A percentile compares a stretch with the other conserved stretches of the same genome.
Evolutionary conservation across 805 yeast genomes (phyloP).

Genomic region (Wickerhamomyces hampshirensis): DNA sequence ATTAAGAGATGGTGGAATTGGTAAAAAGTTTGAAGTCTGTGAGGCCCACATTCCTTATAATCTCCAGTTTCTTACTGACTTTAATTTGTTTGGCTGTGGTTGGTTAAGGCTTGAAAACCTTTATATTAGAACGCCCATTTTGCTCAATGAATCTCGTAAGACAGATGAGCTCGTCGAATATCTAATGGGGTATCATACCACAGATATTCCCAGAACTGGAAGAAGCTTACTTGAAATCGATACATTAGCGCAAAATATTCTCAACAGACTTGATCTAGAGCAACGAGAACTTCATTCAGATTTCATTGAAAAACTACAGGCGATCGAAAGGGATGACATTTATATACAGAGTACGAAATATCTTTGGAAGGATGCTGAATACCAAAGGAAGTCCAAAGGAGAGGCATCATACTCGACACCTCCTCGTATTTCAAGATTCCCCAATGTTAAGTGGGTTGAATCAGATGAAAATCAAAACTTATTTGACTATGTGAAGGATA

Average conservation of each 20-base stretch:
- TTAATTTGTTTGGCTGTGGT: conserved; percentile 77
- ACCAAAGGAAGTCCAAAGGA: conserved; percentile 41
- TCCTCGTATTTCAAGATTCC: conserved; percentile 24
- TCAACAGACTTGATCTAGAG: conserved; percentile 44
- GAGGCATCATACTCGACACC: conserved; percentile 27
- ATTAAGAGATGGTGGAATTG: conserved; percentile 40
- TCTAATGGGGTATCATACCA: conserved; percentile 24
- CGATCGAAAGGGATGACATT: conserved; percentile 13
- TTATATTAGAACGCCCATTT: conserved; percentile 55
- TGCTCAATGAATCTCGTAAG: conserved; percentile 28
- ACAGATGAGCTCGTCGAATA: conserved; percentile 31
- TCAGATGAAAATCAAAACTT: conserved; percentile 31
- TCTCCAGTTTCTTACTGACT: conserved; percentile 78
- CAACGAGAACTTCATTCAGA: conserved; percentile 47
- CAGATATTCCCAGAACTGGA: conserved; percentile 46
- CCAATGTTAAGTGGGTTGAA: conserved; percentile 36
- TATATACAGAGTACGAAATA: conserved; percentile 45
- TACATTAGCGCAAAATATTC: conserved; percentile 51
- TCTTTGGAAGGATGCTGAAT: conserved; percentile 54
- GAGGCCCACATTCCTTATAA: conserved; percentile 80
- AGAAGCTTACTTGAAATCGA: conserved; percentile 70
- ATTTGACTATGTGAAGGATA: conserved; percentile 26
- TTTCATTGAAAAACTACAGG: conserved; percentile 34
- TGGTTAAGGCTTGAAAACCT: conserved; percentile 53
- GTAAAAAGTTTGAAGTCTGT: conserved; percentile 42